These are phyloP conservation scores for Coemansia sp. DNA, from an alignment of 192 early-diverging fungal species.

Conservation along the genomic window DNA sequence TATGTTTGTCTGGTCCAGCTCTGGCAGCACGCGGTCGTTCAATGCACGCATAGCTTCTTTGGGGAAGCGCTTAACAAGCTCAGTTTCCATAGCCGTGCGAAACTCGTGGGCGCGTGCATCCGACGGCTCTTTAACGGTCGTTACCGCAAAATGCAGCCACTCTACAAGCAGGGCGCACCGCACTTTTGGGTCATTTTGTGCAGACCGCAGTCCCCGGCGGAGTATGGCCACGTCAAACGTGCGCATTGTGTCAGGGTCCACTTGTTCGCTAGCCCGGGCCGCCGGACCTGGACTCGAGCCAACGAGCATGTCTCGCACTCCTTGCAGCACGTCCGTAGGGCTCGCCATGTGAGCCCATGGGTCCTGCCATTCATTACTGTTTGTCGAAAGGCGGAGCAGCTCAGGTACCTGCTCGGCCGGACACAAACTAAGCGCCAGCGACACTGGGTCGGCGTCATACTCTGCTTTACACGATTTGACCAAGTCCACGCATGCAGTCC, in stretches of 20 bases:
- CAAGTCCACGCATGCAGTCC: slow-evolving; percentile 17
- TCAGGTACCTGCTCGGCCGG: slow-evolving; percentile 21
- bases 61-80: slow-evolving; percentile 13
- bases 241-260: slow-evolving; percentile 17
- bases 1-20: slow-evolving; percentile 27
- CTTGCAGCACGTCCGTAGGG: neutral
- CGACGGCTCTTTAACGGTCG: slow-evolving; percentile 15
- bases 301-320: slow-evolving; percentile 7
- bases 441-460: slow-evolving; percentile 17
- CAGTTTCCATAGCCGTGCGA: slow-evolving; percentile 14
- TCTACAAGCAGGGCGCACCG: slow-evolving; percentile 27
- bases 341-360: neutral
- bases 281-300: neutral
- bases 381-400: slow-evolving; percentile 16
- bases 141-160: slow-evolving; percentile 43
- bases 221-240: slow-evolving; percentile 47
- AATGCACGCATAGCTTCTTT: slow-evolving; percentile 10
- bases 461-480: neutral
- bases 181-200: neutral
- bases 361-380: slow-evolving; percentile 9
- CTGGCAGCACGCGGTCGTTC: slow-evolving; percentile 8
- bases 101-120: neutral
- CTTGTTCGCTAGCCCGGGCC: neutral
- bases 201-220: slow-evolving; percentile 21
- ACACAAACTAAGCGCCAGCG: slow-evolving; percentile 35